These are phyloP conservation scores for Quercus wislizeni DNA, from an alignment of 306 rosid species.

Conservation along the genomic window DNA sequence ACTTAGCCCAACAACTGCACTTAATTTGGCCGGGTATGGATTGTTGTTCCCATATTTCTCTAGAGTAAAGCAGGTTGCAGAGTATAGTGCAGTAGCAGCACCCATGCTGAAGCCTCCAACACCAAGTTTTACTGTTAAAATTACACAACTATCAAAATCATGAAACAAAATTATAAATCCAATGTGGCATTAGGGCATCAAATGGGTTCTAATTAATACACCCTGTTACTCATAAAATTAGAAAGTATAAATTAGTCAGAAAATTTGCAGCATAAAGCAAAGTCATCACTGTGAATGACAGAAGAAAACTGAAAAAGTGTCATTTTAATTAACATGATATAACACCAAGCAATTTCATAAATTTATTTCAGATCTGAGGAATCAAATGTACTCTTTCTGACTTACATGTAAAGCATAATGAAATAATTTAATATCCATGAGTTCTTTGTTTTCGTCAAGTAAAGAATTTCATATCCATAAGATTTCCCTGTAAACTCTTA, in stretches of 20 bases:
- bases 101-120: constrained; percentile 99
- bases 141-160: constrained; percentile 3
- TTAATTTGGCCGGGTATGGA: constrained; percentile 69
- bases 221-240: background rate
- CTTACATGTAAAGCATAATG: background rate
- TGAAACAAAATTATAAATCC: constrained; percentile 8
- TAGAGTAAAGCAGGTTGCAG: constrained; percentile 63
- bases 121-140: constrained; percentile 80
- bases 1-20: constrained; percentile 87
- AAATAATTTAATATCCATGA: background rate
- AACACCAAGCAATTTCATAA: background rate
- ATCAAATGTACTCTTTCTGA: background rate
- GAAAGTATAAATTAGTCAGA: background rate
- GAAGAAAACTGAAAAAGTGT: background rate
- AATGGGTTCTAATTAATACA: background rate
- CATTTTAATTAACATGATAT: background rate
- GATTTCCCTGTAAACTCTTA: background rate
- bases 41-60: constrained; percentile 72
- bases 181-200: background rate
- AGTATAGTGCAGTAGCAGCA: constrained; percentile 90
- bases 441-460: background rate
- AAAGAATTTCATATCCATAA: background rate
- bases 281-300: background rate
- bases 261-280: background rate
- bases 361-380: background rate